Base-by-base conservation (phyloP, 257 asterid species). In the Nicotiana tabacum region DNA sequence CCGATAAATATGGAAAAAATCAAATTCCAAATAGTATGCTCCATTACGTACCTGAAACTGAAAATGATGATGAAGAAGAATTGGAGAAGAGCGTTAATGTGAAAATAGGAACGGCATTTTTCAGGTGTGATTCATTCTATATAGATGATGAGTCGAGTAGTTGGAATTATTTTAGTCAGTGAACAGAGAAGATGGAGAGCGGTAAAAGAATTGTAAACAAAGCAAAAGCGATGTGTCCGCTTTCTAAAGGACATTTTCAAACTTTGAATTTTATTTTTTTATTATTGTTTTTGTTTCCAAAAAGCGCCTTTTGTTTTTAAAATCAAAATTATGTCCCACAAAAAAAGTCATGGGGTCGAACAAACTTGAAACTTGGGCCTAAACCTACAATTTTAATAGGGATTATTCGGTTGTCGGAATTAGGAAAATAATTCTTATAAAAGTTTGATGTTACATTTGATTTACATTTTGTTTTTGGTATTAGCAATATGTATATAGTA, bases 141-240 rank as follows among this genome's bases (percentile, higher is more conserved):
- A 6, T 9, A 57, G 24, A 17, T 57, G 24, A 57, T 53, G 64
- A 57, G 4, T 10, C 10, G 11, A 57, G 62, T 74, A 21, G 79
- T 17, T 57, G 21, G 62, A 46, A 48, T 24, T 12, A 48, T 12
- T 72, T 72, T 21, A 72, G 24, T 53, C 3, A 46, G 78, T 72
- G 78, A 70, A 39, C n/a, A 72, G 78, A 33, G 17, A 17, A 7
- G 10, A 35, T 35, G 58, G n/a, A 70, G 78, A 72, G 78, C 80
- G 80, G 62, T 74, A 74, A 74, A 48, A 48, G 80, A 74, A 74
- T 74, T 74, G 62, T 48, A 74, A 74, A 74, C 80, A 13, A 74
- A 74, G 80, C 80, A 74, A 48, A 74, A 27, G 61, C 2, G 79
- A 72, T 74, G 43, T n/a, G 43, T 27, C 80, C 8, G 24, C 16